Evolutionary conservation across 2,329 filamentous ascomycete genomes (phyloP).

Genomic region (Chaetothyriales sp.): DNA sequence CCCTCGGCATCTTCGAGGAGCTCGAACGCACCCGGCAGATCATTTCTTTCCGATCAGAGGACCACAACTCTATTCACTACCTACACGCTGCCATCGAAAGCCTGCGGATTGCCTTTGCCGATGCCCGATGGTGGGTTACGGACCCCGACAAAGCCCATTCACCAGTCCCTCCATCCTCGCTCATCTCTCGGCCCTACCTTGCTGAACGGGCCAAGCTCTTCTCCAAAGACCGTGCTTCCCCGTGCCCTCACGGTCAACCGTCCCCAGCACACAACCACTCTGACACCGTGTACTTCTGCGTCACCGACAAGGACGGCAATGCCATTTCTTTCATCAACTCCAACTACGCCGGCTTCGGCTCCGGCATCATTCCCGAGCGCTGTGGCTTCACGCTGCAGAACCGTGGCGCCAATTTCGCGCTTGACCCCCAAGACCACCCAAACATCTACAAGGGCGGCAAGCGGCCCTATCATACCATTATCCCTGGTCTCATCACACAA

Average conservation of each 20-base stretch:
- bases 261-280: conserved; percentile 71
- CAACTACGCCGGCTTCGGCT: conserved; percentile 78
- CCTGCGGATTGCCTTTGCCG: conserved; percentile 77
- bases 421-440: conserved; percentile 51
- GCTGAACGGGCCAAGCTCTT: conserved; percentile 53
- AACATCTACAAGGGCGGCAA: conserved; percentile 70
- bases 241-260: conserved; percentile 45
- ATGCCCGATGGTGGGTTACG: conserved; percentile 77
- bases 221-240: conserved; percentile 36
- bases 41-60: conserved; percentile 48
- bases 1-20: conserved; percentile 77
- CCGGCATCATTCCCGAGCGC: conserved; percentile 64
- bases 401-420: conserved; percentile 68
- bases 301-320: conserved; percentile 68
- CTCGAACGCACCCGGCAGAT: conserved; percentile 64
- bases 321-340: conserved; percentile 94
- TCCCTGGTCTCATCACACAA: conserved; percentile 79
- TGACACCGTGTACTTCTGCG: conserved; percentile 90
- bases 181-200: conserved; percentile 63
- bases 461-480: conserved; percentile 94
- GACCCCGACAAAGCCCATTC: conserved; percentile 46
- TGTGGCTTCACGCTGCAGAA: conserved; percentile 94
- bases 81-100: conserved; percentile 79
- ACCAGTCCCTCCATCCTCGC: conserved; percentile 49
- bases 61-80: conserved; percentile 70